Conservation (phyloP, 805 yeast genomes). For the Brettanomyces naardenensis region DNA sequence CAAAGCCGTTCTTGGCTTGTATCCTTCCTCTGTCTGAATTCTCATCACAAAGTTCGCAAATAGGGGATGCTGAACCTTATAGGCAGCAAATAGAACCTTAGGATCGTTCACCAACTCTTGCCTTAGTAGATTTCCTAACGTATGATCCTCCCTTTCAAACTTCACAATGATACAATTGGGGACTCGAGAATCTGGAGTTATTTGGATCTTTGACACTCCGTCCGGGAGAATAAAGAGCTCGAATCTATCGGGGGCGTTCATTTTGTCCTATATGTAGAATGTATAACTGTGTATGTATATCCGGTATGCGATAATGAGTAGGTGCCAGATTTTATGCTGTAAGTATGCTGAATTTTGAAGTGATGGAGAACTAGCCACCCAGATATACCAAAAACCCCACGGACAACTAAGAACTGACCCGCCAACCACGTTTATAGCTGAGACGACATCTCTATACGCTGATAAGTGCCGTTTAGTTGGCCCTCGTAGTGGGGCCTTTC, state of each 20-base stretch:
- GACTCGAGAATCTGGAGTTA: constrained; percentile 89
- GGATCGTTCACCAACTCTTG: constrained; percentile 81
- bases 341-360: background rate
- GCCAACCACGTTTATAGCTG: no score
- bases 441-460: no score
- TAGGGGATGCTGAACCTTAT: constrained; percentile 95
- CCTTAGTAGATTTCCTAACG: constrained; percentile 83
- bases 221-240: constrained; percentile 96
- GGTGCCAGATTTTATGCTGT: background rate
- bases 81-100: constrained; percentile 92
- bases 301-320: background rate
- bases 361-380: no score
- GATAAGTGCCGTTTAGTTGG: no score
- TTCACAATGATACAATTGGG: constrained; percentile 91
- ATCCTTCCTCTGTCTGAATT: constrained; percentile 93
- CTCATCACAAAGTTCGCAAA: constrained; percentile 93
- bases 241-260: constrained; percentile 99
- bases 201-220: constrained; percentile 87
- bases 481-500: no score
- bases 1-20: constrained; percentile 84
- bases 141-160: constrained; percentile 96
- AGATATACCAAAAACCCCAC: no score
- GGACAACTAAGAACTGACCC: no score
- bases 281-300: background rate
- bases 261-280: no score